Evolutionary conservation across 2,329 filamentous ascomycete species (phyloP), one percentile per base, ranked within the genome.

Genomic region (Alternaria ethzedia): DNA sequence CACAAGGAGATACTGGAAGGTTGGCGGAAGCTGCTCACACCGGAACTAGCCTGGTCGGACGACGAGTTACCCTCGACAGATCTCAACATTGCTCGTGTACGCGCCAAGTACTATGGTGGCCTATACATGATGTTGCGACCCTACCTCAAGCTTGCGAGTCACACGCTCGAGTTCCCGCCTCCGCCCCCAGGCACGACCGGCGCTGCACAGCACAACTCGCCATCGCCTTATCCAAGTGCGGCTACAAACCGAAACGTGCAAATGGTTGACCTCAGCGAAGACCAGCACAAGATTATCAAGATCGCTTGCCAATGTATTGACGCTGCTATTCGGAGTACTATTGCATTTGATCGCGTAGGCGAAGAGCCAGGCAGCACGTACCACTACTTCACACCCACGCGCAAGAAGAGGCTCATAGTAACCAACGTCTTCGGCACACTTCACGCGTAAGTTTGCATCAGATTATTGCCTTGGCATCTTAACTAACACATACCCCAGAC

Each of bases 361-460:
- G 73, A 70, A 20, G 54, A 68, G 17, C 68, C 70, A 3, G 56
- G 70, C 43, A 71, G 68, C 44, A 55, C 54, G 2, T 80, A 78
- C 56, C 55, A 64, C 5, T 65, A 70, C 17, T 78, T 91, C 83
- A 74, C 90, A 86, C 65, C 87, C 85, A 70, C 84, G 80, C 74
- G 92, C 83, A 72, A 66, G 51, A 82, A 87, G 65, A 88, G 93
- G 28, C 88, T 92, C 9, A 90, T 97, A 55, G 90, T 98, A 59
- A 98, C 95, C n/a, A 98, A 97, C 73, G 90, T 97, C 23, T 97
- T 97, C 80, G 94, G 95, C 56, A 98, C 95, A 17, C 91, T 94
- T 66, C 95, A 97, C 85, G 67, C 65, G 64, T 65, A 66, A 70
- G 79, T 72, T 74, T 15, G 5, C 15, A 10, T 21, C 15, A 49